phyloP scores from a whole-genome alignment of 768 basidiomycete species.

The Amyloporia xantha region DNA sequence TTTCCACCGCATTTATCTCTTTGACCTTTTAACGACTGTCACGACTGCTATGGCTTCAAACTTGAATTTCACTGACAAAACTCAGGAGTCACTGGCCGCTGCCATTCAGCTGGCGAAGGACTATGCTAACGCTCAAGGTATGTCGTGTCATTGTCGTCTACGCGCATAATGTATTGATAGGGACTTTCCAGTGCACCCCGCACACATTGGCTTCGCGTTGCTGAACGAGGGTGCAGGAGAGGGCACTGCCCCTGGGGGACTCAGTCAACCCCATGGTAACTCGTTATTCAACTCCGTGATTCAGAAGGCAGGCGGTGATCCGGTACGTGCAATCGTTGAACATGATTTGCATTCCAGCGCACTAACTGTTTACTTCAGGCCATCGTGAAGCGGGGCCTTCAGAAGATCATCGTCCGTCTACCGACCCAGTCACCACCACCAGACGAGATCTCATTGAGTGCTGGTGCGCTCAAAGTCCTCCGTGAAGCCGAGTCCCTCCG shows the following conservation, averaged over 20 bases:
- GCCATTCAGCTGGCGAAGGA: constrained; percentile 81
- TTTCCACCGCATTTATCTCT: constrained; percentile 21
- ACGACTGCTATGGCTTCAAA: constrained; percentile 39
- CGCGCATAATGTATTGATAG: constrained; percentile 2
- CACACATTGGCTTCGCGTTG: constrained; percentile 75
- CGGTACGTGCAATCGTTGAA: constrained; percentile 39
- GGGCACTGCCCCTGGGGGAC: constrained; percentile 29
- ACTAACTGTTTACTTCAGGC: constrained; percentile 29
- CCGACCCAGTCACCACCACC: constrained; percentile 84
- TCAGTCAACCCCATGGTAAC: constrained; percentile 23
- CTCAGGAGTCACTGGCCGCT: constrained; percentile 59
- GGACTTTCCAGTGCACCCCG: constrained; percentile 59
- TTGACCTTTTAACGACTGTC: constrained; percentile 13
- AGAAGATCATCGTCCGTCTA: constrained; percentile 72
- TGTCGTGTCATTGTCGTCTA: constrained; percentile 7
- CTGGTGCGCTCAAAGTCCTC: constrained; percentile 53
- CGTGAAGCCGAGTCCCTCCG: constrained; percentile 71
- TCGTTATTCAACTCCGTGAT: constrained; percentile 76
- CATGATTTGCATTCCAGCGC: neutral
- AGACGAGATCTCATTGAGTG: constrained; percentile 63
- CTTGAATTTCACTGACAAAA: constrained; percentile 84
- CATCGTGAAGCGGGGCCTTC: constrained; percentile 60
- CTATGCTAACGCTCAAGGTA: constrained; percentile 76
- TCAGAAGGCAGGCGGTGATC: constrained; percentile 79
- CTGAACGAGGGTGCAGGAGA: constrained; percentile 57